These are phyloP conservation scores for Yamadazyma pseudoaaseri DNA, from an alignment of 1,139 yeast genomes.

Conservation along the genomic window DNA sequence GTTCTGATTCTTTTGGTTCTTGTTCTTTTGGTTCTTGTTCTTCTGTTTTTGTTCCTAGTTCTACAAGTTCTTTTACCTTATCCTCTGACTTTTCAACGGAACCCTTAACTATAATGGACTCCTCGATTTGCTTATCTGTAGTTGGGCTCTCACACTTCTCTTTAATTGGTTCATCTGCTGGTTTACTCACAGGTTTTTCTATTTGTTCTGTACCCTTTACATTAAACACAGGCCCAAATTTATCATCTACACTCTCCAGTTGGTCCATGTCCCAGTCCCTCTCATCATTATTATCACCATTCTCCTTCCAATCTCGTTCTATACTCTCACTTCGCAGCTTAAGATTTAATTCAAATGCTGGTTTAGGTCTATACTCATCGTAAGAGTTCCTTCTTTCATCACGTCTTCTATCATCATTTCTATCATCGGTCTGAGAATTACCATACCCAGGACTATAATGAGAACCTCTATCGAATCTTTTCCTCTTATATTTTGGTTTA, in stretches of 20 bases:
- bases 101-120: not conserved
- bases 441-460: conserved; percentile 2
- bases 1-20: not conserved
- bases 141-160: not conserved
- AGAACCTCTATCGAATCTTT: conserved; percentile 4
- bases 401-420: conserved; percentile 5
- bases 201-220: conserved; percentile 2
- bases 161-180: not conserved
- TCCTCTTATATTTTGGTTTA: conserved; percentile 4
- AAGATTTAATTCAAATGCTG: conserved; percentile 16
- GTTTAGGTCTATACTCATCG: conserved; percentile 12
- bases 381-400: conserved; percentile 7
- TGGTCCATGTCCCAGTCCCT: not conserved
- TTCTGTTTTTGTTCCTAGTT: conserved; percentile 4
- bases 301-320: not conserved
- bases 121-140: not conserved
- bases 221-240: conserved; percentile 16
- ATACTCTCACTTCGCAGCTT: conserved; percentile 7
- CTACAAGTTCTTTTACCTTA: conserved; percentile 2
- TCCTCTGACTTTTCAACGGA: conserved; percentile 1
- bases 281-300: conserved; percentile 2
- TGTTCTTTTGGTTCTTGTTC: conserved; percentile 3
- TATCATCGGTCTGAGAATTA: not conserved
- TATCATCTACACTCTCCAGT: not conserved
- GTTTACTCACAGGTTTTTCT: not conserved